phyloP scores from a whole-genome alignment of 2,329 filamentous ascomycete genomes.

The Didymella keratinophila region DNA sequence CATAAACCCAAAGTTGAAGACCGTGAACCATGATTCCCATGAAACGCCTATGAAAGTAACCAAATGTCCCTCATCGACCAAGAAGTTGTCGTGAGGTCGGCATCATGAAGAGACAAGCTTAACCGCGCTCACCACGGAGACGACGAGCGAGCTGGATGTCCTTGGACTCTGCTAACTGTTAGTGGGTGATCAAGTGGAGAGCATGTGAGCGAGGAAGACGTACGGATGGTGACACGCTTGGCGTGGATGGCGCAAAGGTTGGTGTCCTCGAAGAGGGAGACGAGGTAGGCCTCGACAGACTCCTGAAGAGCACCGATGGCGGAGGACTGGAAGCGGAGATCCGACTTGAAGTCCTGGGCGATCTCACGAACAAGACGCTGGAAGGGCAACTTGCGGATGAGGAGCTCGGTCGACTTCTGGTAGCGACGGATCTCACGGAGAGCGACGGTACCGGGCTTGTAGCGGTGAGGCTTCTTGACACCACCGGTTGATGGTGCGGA shows the following conservation, averaged over 20 bases:
- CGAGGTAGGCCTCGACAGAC: conserved; percentile 93
- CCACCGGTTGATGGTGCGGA: conserved; percentile 91
- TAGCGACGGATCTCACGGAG: conserved; percentile 91
- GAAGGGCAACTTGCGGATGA: conserved; percentile 83
- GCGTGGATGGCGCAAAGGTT: conserved; percentile 97
- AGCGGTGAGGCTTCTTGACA: conserved; percentile 65
- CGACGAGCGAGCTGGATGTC: conserved; percentile 88
- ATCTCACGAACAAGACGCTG: conserved; percentile 81
- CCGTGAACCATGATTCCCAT: conserved; percentile 48
- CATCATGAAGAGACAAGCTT: conserved; percentile 41
- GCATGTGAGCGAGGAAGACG: conserved; percentile 24
- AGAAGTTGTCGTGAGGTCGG: conserved; percentile 37
- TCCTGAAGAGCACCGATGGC: conserved; percentile 94
- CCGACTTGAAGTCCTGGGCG: conserved; percentile 68
- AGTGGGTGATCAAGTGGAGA: conserved; percentile 19
- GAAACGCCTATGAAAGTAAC: conserved; percentile 46
- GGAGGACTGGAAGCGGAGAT: conserved; percentile 94
- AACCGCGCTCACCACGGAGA: conserved; percentile 64
- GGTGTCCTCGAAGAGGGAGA: conserved; percentile 95
- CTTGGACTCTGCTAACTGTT: conserved; percentile 74
- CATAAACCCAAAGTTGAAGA: conserved; percentile 46
- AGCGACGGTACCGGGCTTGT: conserved; percentile 74
- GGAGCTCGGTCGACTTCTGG: conserved; percentile 86
- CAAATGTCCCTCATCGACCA: conserved; percentile 37
- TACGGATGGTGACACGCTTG: conserved; percentile 86